These are phyloP conservation scores for Hirsutella minnesotensis DNA, from an alignment of 2,329 filamentous ascomycete genomes.

Conservation along the genomic window DNA sequence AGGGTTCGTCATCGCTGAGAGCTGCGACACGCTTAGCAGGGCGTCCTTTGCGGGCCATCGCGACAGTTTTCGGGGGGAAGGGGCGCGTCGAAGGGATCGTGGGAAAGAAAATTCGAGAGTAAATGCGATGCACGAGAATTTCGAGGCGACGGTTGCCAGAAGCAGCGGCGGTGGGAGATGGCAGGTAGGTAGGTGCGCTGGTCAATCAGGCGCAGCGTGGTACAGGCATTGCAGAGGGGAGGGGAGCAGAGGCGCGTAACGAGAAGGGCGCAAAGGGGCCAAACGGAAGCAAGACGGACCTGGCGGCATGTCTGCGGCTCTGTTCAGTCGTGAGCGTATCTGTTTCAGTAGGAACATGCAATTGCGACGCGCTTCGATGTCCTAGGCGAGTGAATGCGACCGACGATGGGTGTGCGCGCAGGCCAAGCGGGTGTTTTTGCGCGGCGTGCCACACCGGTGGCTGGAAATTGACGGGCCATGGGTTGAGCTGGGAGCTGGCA, in stretches of 20 bases:
- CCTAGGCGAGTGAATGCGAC: not conserved
- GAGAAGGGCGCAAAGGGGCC: not conserved
- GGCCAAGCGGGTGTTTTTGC: not conserved
- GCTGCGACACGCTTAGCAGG: constrained; percentile 16
- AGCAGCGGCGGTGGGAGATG: not conserved
- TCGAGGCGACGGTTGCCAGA: not conserved
- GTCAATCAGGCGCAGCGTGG: not conserved
- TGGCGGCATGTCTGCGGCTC: constrained; percentile 12
- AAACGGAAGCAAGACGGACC: constrained; percentile 8
- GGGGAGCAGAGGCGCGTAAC: not conserved
- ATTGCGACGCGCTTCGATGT: not conserved
- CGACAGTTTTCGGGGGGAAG: not conserved
- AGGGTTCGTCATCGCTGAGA: constrained; percentile 23
- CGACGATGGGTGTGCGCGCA: not conserved
- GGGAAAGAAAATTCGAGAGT: no score
- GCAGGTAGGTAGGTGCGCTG: not conserved
- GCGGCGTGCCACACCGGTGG: not conserved
- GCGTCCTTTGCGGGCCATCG: constrained; percentile 6
- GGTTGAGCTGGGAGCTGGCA: no score
- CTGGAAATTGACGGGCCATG: not conserved
- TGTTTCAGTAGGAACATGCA: constrained; percentile 4
- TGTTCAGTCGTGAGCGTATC: not conserved
- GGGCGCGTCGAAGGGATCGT: not conserved
- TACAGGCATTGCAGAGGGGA: not conserved
- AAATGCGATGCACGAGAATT: not conserved